Evolutionary conservation across 2,329 filamentous ascomycete genomes (phyloP).

Genomic region (Aureobasidium zeae): DNA sequence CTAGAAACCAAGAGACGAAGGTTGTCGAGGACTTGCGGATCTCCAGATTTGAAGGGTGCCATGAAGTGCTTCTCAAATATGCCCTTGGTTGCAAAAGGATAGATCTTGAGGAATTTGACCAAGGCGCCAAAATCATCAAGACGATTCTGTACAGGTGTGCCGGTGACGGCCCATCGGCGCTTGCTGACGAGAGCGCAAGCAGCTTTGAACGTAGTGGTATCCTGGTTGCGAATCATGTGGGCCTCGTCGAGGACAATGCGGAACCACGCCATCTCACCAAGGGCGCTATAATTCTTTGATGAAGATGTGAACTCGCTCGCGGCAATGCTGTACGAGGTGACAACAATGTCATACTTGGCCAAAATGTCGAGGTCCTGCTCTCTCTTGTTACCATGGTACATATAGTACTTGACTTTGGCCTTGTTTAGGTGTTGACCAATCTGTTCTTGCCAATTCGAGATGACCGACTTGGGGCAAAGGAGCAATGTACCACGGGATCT

Average conservation of each 20-base stretch:
- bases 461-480: slow-evolving; percentile 79
- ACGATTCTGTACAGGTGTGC: slow-evolving; percentile 89
- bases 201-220: slow-evolving; percentile 72
- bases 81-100: slow-evolving; percentile 70
- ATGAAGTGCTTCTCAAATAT: slow-evolving; percentile 75
- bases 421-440: slow-evolving; percentile 69
- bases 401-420: slow-evolving; percentile 58
- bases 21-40: slow-evolving; percentile 74
- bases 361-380: slow-evolving; percentile 60
- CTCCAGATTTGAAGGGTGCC: slow-evolving; percentile 75
- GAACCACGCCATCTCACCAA: slow-evolving; percentile 81
- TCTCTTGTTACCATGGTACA: slow-evolving; percentile 77
- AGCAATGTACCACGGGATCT: slow-evolving; percentile 77
- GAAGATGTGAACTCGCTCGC: slow-evolving; percentile 52
- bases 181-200: slow-evolving; percentile 71
- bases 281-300: slow-evolving; percentile 45
- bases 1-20: slow-evolving; percentile 84
- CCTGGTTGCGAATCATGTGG: slow-evolving; percentile 83
- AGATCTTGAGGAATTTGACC: slow-evolving; percentile 73
- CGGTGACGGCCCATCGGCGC: slow-evolving; percentile 92
- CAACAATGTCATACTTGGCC: slow-evolving; percentile 67
- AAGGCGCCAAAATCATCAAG: slow-evolving; percentile 83
- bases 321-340: slow-evolving; percentile 88
- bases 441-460: slow-evolving; percentile 92
- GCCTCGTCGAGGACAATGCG: slow-evolving; percentile 90